Percentiles rank a stretch among this genome's conserved stretches.
phyloP scores from a whole-genome alignment of 208 protist genomes.

The Trypanosoma avium region DNA sequence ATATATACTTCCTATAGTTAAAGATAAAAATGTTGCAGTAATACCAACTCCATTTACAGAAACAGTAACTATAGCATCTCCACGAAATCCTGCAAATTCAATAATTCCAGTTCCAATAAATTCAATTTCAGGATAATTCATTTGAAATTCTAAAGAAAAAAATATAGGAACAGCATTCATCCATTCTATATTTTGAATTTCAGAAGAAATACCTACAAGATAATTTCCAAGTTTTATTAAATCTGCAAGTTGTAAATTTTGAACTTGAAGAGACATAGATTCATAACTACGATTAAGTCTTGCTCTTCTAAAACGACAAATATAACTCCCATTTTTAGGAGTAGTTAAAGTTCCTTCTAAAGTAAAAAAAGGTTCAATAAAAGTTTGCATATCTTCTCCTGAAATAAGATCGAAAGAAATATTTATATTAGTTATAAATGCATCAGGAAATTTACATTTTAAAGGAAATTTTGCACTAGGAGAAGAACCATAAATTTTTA shows the following conservation, averaged over 20 bases:
- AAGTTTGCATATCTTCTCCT: constrained; percentile 12
- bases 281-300: constrained; percentile 10
- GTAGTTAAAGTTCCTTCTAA: constrained; percentile 15
- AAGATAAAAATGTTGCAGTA: constrained; percentile 1
- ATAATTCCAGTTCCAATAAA: constrained; percentile 19
- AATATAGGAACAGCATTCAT: constrained; percentile 13
- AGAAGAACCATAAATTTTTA: constrained; percentile 13
- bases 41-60: constrained; percentile 11
- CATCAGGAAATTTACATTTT: constrained; percentile 1
- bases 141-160: constrained; percentile 13
- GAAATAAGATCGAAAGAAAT: constrained; percentile 18
- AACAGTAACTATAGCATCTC: constrained; percentile 13
- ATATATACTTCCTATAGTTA: constrained; percentile 21
- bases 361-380: constrained; percentile 18
- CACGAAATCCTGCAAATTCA: constrained; percentile 13
- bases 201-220: neutral
- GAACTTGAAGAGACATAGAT: constrained; percentile 18
- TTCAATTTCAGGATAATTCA: neutral
- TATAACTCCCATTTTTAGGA: constrained; percentile 16
- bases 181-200: constrained; percentile 18
- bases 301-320: constrained; percentile 14
- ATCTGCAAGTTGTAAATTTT: constrained; percentile 13
- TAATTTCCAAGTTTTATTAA: constrained; percentile 26
- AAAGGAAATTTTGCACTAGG: constrained; percentile 12
- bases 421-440: constrained; percentile 21